phyloP scores from a whole-genome alignment of 2,329 filamentous ascomycete genomes.

The Colletotrichum acutatum region DNA sequence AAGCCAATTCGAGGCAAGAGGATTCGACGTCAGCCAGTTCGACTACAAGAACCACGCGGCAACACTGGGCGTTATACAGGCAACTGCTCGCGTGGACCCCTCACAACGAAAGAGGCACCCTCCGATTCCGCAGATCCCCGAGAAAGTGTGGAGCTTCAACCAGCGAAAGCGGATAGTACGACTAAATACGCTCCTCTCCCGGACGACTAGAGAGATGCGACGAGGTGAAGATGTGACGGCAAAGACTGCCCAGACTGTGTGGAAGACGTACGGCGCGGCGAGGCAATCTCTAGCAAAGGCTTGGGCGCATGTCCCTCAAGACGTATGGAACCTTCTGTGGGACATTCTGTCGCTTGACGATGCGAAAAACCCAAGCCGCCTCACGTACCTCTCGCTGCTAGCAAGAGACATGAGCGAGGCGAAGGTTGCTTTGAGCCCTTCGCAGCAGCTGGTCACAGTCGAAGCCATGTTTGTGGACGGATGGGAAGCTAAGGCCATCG shows the following conservation, averaged over 20 bases:
- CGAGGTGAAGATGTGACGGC: constrained; percentile 39
- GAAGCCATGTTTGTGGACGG: constrained; percentile 75
- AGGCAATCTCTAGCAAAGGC: constrained; percentile 55
- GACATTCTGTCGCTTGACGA: constrained; percentile 65
- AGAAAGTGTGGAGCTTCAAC: constrained; percentile 49
- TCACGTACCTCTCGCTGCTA: constrained; percentile 70
- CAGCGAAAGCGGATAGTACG: constrained; percentile 51
- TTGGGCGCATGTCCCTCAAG: constrained; percentile 66
- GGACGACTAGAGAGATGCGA: constrained; percentile 43
- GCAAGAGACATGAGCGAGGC: constrained; percentile 73
- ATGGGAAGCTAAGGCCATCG: constrained; percentile 67
- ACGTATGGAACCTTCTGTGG: constrained; percentile 76
- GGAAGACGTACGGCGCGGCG: constrained; percentile 62
- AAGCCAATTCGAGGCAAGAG: constrained; percentile 34
- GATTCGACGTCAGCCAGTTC: constrained; percentile 25
- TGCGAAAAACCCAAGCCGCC: constrained; percentile 62
- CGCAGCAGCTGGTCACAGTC: constrained; percentile 74
- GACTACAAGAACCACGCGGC: constrained; percentile 30
- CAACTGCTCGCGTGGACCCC: constrained; percentile 38
- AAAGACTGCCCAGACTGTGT: constrained; percentile 53
- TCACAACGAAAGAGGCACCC: constrained; percentile 19
- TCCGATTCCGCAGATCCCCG: constrained; percentile 48
- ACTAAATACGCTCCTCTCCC: constrained; percentile 47
- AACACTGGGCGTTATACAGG: constrained; percentile 26
- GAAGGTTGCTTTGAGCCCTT: constrained; percentile 63